Base-by-base conservation (phyloP, 2,329 filamentous ascomycete genomes). In the Ophiostoma sp. region DNA sequence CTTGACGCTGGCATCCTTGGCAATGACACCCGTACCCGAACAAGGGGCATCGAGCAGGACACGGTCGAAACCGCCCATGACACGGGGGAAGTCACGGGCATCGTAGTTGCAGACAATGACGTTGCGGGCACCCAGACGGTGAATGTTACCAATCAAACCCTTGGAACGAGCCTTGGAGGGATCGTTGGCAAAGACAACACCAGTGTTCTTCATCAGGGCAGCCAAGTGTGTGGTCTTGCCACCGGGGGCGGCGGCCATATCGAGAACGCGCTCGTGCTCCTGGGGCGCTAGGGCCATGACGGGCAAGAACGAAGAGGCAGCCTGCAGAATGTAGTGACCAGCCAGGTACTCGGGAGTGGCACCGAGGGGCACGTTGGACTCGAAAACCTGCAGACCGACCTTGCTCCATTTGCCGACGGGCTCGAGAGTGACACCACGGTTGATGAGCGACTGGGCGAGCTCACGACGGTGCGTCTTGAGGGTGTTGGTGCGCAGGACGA, bases 331-430 rank as follows among this genome's bases (percentile, higher is more conserved):
- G 85, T 99, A 99, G 82, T 99, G 94, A 22, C 96, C 96, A 19
- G 95, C 95, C 15, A 99, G 89, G 82, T 99, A 99, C 83, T 99
- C 96, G 11, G 96, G 96, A 0, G 96, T 99, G 36, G 96, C 96
- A 87, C 95, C 95, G 0, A 98, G 88, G 2, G 94, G 94, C 5
- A 89, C 86, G 75, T 91, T 92, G 73, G 92, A 93, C 82, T 99
- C 96, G 81, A 99, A 99, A 74, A 99, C 90, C 82, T 99, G 96
- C 55, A 99, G 88, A 66, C 96, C 96, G 76, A 99, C 94, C 85
- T 99, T 99, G 78, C 93, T 96, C 96, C 96, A 99, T 83, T 98
- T 98, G 75, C 96, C 96, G 22, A 99, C 94, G 1, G 96, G 96
- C 83, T 99, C 95, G 52, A 99, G 89, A 17, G 95, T 97, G 68